Percentiles rank a stretch among this genome's conserved stretches.
phyloP scores from a whole-genome alignment of 2,329 filamentous ascomycete species.

The Claviceps fusiformis region DNA sequence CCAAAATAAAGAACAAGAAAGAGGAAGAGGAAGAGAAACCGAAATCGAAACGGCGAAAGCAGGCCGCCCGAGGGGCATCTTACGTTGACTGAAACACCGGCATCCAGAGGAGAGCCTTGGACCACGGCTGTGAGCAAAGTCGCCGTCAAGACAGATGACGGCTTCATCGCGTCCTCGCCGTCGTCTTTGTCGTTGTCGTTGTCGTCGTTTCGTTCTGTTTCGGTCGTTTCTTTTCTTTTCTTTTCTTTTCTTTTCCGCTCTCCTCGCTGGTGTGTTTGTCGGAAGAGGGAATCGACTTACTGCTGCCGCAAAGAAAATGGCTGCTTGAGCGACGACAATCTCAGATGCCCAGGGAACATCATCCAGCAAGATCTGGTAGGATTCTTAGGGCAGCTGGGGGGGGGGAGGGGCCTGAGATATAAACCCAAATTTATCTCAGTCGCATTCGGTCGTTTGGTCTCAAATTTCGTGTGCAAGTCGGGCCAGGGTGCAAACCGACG shows the following conservation, averaged over 20 bases:
- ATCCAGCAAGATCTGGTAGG: neutral
- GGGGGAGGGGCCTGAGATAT: neutral
- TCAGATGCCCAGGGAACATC: neutral
- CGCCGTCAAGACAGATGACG: constrained; percentile 17
- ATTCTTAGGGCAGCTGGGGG: too few relatives aligned
- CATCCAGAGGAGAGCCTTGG: constrained; percentile 9
- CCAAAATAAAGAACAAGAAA: too few relatives aligned
- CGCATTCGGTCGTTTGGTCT: neutral
- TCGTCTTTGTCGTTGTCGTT: neutral
- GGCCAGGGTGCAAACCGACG: neutral
- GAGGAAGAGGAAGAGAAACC: too few relatives aligned
- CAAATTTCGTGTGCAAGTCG: neutral
- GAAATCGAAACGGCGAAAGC: neutral
- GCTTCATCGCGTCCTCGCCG: constrained; percentile 18
- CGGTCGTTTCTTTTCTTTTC: too few relatives aligned
- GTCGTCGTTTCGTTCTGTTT: too few relatives aligned
- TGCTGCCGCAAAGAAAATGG: neutral
- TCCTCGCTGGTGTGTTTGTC: neutral
- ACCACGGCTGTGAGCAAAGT: constrained; percentile 17
- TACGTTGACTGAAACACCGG: neutral
- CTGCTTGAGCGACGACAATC: neutral
- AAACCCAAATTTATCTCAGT: neutral
- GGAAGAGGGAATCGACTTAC: neutral
- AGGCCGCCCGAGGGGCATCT: neutral
- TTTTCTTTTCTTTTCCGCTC: neutral